Conservation (phyloP, 2,329 filamentous ascomycete species). For the Ceratocystis cacaofunesta region DNA sequence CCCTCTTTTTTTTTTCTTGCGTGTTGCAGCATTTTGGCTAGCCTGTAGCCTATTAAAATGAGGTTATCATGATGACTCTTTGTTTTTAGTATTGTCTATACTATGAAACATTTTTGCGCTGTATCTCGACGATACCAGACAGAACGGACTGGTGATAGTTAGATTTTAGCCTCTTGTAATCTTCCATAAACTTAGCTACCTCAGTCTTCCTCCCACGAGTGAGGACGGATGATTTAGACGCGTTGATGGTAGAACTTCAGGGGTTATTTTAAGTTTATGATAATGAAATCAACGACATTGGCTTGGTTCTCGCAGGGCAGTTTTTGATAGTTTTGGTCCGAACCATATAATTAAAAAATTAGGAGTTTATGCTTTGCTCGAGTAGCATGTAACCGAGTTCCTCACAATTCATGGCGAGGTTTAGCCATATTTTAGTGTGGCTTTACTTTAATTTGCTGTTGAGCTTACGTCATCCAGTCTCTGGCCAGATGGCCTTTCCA, state of each 20-base stretch:
- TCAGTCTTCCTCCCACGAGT: background rate
- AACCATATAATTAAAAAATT: slow-evolving; percentile 14
- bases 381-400: slow-evolving; percentile 6
- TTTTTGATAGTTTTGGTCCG: slow-evolving; percentile 9
- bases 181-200: background rate
- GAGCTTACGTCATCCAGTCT: slow-evolving; percentile 1
- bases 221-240: background rate
- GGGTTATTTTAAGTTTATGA: slow-evolving; percentile 15
- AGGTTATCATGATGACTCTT: background rate
- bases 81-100: background rate
- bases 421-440: no score
- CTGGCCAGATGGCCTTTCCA: slow-evolving; percentile 8
- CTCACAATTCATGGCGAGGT: background rate
- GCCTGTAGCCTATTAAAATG: background rate
- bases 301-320: slow-evolving; percentile 6
- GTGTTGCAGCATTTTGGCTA: background rate
- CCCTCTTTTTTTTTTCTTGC: slow-evolving; percentile 8
- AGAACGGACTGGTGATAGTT: background rate
- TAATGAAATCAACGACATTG: slow-evolving; percentile 16
- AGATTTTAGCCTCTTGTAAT: background rate
- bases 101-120: background rate
- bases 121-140: background rate
- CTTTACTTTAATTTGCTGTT: background rate
- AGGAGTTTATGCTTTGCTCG: slow-evolving; percentile 3
- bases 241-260: slow-evolving; percentile 11